Percentiles rank a stretch among this genome's conserved stretches.
phyloP scores from a whole-genome alignment of 78 protist genomes.

The Speleostelium caveatum region DNA sequence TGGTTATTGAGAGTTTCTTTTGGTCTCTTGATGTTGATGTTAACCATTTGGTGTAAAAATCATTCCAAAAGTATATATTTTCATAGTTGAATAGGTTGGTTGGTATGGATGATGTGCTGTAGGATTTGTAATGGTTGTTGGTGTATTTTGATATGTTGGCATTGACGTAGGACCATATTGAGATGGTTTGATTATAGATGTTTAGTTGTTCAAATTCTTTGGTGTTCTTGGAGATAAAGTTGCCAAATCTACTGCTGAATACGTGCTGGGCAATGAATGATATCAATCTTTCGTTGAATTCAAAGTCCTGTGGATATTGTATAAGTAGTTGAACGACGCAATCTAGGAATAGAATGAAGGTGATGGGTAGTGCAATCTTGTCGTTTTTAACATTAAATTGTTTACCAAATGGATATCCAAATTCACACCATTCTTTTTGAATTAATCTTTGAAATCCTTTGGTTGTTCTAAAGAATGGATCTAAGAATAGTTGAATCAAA shows the following conservation, averaged over 20 bases:
- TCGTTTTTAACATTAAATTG: conserved; percentile 51
- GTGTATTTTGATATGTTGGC: neutral
- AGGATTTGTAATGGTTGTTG: conserved; percentile 4
- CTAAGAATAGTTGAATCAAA: conserved; percentile 84
- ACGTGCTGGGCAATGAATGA: neutral
- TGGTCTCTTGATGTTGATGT: neutral
- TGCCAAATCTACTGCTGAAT: conserved; percentile 78
- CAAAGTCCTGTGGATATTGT: conserved; percentile 88
- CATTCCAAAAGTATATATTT: conserved; percentile 1
- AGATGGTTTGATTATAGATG: neutral
- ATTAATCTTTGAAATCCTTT: conserved; percentile 87
- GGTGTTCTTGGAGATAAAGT: neutral
- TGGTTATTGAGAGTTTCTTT: neutral
- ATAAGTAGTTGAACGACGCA: conserved; percentile 79
- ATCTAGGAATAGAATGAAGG: conserved; percentile 90
- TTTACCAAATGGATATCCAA: conserved; percentile 85
- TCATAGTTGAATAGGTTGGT: neutral
- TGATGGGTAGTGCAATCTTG: conserved; percentile 46
- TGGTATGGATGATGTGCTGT: conserved; percentile 1
- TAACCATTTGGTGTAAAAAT: conserved; percentile 21
- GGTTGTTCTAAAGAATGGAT: conserved; percentile 91
- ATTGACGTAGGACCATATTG: conserved; percentile 4
- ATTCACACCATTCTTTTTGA: conserved; percentile 93
- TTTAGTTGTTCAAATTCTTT: conserved; percentile 20
- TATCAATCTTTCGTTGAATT: conserved; percentile 85